A percentile compares a stretch with the other conserved stretches of the same genome.
These are phyloP conservation scores for Sarcocystis neurona DNA, from an alignment of 169 alveolate genomes.

Conservation along the genomic window DNA sequence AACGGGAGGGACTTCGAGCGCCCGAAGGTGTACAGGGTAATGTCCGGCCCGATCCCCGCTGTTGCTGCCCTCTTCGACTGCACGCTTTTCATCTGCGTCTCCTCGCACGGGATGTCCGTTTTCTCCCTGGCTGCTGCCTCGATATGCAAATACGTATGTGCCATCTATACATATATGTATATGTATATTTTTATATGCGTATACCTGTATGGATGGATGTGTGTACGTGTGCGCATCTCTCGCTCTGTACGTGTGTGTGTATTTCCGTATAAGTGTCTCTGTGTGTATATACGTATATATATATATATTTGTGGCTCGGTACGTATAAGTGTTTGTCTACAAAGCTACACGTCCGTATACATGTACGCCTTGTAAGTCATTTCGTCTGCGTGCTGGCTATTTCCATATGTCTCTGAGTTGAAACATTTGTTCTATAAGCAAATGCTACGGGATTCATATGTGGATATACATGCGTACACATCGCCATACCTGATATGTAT, in stretches of 20 bases:
- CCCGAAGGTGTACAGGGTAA: constrained; percentile 76
- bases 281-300: background rate
- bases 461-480: no score
- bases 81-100: background rate
- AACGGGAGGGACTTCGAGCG: constrained; percentile 96
- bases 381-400: no score
- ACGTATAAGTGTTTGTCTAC: no score
- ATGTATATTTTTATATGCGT: no score
- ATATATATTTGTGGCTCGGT: background rate
- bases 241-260: background rate
- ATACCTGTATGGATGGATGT: no score
- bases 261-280: background rate
- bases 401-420: no score
- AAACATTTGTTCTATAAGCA: no score
- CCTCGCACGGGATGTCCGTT: background rate
- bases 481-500: no score
- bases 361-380: no score
- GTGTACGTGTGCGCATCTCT: background rate
- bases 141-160: background rate
- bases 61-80: background rate
- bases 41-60: background rate
- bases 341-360: no score
- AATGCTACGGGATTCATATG: no score
- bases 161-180: no score
- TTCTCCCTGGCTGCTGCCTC: background rate